phyloP scores from a whole-genome alignment of 139 green algal genomes.

The Chlorella sp. region DNA sequence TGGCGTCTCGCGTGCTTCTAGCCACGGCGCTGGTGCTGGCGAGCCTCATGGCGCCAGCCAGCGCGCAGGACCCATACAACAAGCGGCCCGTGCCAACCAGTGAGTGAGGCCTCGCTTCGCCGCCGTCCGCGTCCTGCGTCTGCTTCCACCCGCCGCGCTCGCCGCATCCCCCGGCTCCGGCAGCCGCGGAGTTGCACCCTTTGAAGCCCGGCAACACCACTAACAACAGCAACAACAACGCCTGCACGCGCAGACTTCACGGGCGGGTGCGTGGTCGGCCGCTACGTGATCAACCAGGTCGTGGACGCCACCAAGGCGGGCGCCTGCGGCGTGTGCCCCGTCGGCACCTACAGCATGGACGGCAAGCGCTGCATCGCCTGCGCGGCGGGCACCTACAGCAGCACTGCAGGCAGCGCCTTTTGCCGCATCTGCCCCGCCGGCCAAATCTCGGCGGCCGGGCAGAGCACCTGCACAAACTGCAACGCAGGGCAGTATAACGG shows the following conservation, averaged over 20 bases:
- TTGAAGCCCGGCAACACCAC: no score
- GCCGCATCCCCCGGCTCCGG: no score
- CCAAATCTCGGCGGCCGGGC: neutral
- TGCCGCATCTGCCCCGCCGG: neutral
- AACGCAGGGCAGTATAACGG: neutral
- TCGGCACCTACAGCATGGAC: neutral
- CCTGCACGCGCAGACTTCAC: neutral
- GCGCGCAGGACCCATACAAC: neutral
- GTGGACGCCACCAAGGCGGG: neutral
- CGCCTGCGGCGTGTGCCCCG: neutral
- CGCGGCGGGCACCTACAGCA: neutral
- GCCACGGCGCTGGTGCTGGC: no score
- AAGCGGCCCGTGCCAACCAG: neutral
- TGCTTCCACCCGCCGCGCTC: no score
- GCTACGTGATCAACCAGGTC: neutral
- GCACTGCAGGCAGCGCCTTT: neutral
- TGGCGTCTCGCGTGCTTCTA: no score
- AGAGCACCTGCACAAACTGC: neutral
- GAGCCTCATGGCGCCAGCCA: no score
- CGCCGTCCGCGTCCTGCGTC: no score
- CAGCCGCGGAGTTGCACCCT: no score
- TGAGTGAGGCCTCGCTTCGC: no score
- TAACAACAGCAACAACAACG: no score
- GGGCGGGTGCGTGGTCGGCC: neutral
- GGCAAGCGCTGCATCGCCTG: constrained; percentile 1